A percentile compares a stretch with the other conserved stretches of the same genome.
Conservation (phyloP, 257 asterid genomes). For the Marsdenia floribunda region DNA sequence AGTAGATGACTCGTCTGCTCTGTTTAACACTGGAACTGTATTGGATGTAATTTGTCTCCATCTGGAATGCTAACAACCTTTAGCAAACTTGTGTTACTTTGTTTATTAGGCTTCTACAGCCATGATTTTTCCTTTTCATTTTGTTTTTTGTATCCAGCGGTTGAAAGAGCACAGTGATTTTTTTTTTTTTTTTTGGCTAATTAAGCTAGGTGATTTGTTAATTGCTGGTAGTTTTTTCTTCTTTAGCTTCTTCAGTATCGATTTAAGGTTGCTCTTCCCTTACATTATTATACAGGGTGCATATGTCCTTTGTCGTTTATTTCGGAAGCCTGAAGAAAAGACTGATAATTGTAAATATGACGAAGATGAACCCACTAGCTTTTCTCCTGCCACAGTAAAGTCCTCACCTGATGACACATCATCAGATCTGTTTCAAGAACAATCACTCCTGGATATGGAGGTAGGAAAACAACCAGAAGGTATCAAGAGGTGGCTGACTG, state of each 20-base stretch:
- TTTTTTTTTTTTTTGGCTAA: no score
- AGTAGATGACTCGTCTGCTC: neutral
- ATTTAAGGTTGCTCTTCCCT: neutral
- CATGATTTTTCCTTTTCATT: neutral
- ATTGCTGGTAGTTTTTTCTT: neutral
- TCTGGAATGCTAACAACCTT: no score
- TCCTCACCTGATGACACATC: conserved; percentile 58
- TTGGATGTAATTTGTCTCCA: neutral
- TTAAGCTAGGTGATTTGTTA: neutral
- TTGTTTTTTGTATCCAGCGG: neutral
- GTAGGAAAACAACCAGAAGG: conserved; percentile 35
- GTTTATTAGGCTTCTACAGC: neutral
- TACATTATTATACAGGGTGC: conserved; percentile 38
- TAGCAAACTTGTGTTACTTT: neutral
- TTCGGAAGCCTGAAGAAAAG: conserved; percentile 52
- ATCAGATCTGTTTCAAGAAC: conserved; percentile 43
- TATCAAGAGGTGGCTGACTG: conserved; percentile 26
- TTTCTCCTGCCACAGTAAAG: conserved; percentile 38
- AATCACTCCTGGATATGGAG: conserved; percentile 26
- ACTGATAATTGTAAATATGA: conserved; percentile 33
- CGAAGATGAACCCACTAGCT: conserved; percentile 38
- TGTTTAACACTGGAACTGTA: neutral
- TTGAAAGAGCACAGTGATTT: neutral
- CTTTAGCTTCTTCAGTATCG: neutral
- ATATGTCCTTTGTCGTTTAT: conserved; percentile 69